A percentile compares a stretch with the other conserved stretches of the same genome.
These are phyloP conservation scores for Neofusicoccum parvum DNA, from an alignment of 2,329 filamentous ascomycete genomes.

Conservation along the genomic window DNA sequence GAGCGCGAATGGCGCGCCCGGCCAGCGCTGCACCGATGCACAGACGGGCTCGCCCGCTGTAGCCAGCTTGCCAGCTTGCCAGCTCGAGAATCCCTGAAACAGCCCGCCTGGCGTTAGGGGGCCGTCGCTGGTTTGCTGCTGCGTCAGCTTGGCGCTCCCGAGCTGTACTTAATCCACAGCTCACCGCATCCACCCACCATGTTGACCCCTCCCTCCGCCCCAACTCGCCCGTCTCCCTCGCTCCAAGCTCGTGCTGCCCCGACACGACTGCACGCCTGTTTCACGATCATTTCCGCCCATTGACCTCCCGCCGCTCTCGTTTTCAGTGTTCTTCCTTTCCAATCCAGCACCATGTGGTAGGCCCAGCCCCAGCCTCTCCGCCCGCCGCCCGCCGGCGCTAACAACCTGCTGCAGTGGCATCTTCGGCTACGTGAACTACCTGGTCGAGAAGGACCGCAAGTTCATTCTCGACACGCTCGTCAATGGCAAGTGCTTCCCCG, in stretches of 20 bases:
- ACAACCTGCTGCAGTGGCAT: constrained; percentile 66
- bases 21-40: background rate
- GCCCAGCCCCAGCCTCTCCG: constrained; percentile 3
- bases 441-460: constrained; percentile 97
- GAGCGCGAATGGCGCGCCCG: constrained; percentile 15
- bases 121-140: constrained; percentile 10
- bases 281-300: constrained; percentile 19
- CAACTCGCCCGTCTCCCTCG: constrained; percentile 10
- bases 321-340: constrained; percentile 12
- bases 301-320: constrained; percentile 10
- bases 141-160: constrained; percentile 15
- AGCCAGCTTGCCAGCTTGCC: constrained; percentile 15
- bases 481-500: constrained; percentile 69
- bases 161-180: constrained; percentile 19
- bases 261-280: constrained; percentile 10
- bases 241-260: background rate
- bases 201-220: constrained; percentile 16
- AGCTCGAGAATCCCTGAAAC: constrained; percentile 11
- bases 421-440: constrained; percentile 98
- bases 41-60: constrained; percentile 16
- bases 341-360: constrained; percentile 20
- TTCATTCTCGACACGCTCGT: constrained; percentile 95
- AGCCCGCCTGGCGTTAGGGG: constrained; percentile 13
- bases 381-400: background rate
- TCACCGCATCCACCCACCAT: constrained; percentile 15